A percentile compares a stretch with the other conserved stretches of the same genome.
Evolutionary conservation across 179 eudicot genomes (phyloP).

Genomic region (Silene coronaria): DNA sequence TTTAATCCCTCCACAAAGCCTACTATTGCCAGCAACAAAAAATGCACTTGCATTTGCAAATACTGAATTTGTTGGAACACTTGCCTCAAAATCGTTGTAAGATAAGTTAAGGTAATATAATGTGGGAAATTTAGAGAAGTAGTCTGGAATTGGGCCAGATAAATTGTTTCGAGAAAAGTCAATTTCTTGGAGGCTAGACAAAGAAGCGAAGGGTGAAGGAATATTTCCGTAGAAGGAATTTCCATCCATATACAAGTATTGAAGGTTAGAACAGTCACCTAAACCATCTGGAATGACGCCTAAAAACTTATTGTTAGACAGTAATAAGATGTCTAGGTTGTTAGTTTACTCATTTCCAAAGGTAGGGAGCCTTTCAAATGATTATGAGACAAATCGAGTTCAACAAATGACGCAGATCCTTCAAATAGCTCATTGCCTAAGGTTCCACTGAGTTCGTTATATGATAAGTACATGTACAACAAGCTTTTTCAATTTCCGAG

Average conservation of each 20-base stretch:
- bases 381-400: slow-evolving; percentile 9
- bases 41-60: not conserved
- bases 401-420: not conserved
- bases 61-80: not conserved
- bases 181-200: not conserved
- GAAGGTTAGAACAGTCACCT: not conserved
- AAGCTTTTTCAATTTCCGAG: slow-evolving; percentile 20
- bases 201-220: not conserved
- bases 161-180: not conserved
- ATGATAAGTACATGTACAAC: not conserved
- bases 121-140: not conserved
- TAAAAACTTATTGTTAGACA: no score
- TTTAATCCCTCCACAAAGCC: not conserved
- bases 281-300: no score
- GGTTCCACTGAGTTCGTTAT: slow-evolving; percentile 19
- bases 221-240: not conserved
- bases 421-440: slow-evolving; percentile 16
- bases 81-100: no score
- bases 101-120: no score
- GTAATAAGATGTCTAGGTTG: no score
- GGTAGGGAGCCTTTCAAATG: slow-evolving; percentile 14
- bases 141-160: not conserved
- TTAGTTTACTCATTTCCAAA: no score
- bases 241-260: no score
- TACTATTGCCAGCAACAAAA: not conserved